Percentiles rank a stretch among this genome's conserved stretches.
These are phyloP conservation scores for Cordyceps cateniannulata DNA, from an alignment of 2,329 filamentous ascomycete genomes.

Conservation along the genomic window DNA sequence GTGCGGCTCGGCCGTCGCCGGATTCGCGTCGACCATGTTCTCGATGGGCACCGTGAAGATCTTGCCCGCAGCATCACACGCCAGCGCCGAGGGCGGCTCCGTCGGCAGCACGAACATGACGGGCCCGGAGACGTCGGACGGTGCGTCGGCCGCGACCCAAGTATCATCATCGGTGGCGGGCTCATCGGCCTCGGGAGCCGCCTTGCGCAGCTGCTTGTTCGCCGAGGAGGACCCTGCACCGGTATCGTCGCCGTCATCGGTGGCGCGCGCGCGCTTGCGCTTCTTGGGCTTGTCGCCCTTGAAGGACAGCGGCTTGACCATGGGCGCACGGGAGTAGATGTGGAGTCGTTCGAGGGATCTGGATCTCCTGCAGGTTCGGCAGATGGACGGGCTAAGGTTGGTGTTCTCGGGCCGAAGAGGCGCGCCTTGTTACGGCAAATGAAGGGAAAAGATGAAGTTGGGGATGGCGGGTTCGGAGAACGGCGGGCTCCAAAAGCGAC, in stretches of 20 bases:
- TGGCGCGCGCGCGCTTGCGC: constrained; percentile 73
- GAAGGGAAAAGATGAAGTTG: not conserved
- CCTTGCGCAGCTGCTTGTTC: constrained; percentile 18
- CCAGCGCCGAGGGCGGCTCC: constrained; percentile 64
- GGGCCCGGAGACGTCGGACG: constrained; percentile 72
- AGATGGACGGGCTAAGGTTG: not conserved
- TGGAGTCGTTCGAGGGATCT: not conserved
- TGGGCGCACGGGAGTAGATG: constrained; percentile 29
- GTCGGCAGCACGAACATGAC: constrained; percentile 77
- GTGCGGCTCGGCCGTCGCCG: constrained; percentile 84
- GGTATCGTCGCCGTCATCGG: constrained; percentile 35
- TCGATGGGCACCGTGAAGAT: constrained; percentile 78
- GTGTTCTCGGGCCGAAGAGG: not conserved
- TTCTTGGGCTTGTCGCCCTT: constrained; percentile 96
- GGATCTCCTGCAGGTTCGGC: not conserved
- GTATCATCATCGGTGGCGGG: constrained; percentile 61
- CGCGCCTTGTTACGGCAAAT: constrained; percentile 10
- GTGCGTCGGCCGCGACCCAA: constrained; percentile 80
- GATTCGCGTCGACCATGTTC: constrained; percentile 80
- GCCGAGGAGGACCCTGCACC: constrained; percentile 29
- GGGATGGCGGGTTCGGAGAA: constrained; percentile 18
- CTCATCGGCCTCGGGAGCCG: constrained; percentile 20
- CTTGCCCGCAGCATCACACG: constrained; percentile 79
- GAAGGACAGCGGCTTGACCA: constrained; percentile 88
- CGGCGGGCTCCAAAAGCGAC: constrained; percentile 26